Evolutionary conservation across 179 eudicot genomes (phyloP).

Genomic region (Silene coronaria): DNA sequence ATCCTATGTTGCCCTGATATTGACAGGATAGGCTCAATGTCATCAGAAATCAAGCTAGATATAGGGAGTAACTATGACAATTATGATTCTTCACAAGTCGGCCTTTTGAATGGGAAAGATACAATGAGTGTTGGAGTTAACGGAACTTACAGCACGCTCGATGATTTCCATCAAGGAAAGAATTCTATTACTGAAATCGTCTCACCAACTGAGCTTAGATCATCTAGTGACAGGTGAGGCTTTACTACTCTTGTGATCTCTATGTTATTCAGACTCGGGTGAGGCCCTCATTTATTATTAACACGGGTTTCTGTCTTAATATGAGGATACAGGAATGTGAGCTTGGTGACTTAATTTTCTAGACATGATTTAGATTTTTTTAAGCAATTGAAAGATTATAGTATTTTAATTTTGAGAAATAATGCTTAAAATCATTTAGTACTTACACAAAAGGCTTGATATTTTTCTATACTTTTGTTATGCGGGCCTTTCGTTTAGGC

Average conservation of each 20-base stretch:
- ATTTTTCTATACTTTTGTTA: not conserved
- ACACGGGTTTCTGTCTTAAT: not conserved
- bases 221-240: slow-evolving; percentile 40
- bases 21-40: slow-evolving; percentile 42
- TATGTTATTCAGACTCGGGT: no score
- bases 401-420: not conserved
- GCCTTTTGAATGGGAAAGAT: slow-evolving; percentile 29
- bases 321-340: not conserved
- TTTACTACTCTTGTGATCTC: not conserved
- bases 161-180: slow-evolving; percentile 42
- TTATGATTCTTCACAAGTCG: slow-evolving; percentile 34
- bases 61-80: slow-evolving; percentile 31
- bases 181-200: slow-evolving; percentile 32
- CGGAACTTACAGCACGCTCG: slow-evolving; percentile 33
- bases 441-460: not conserved
- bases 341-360: not conserved
- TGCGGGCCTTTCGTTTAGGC: not conserved
- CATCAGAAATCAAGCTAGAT: slow-evolving; percentile 49
- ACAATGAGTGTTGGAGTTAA: slow-evolving; percentile 29
- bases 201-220: slow-evolving; percentile 36
- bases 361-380: not conserved
- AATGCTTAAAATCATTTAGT: not conserved
- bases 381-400: no score
- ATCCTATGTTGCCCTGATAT: not conserved
- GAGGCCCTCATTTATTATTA: not conserved